phyloP scores from a whole-genome alignment of 2,329 filamentous ascomycete species.

The Coleophoma crateriformis region DNA sequence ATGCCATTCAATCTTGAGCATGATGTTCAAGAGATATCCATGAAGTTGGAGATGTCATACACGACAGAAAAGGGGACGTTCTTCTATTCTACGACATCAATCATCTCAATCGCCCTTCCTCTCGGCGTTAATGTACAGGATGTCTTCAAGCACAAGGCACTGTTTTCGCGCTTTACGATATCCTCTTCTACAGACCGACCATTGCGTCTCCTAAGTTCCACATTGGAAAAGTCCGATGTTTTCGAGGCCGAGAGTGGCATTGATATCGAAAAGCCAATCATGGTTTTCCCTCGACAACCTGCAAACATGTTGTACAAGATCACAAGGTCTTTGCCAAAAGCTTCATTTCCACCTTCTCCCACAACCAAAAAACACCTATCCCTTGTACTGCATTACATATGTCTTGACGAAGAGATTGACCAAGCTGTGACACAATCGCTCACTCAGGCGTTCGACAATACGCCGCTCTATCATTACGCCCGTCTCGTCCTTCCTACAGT shows the following conservation, averaged over 20 bases:
- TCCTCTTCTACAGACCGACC: slow-evolving; percentile 74
- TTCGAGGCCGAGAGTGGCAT: slow-evolving; percentile 61
- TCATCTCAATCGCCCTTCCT: slow-evolving; percentile 68
- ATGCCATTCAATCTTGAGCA: slow-evolving; percentile 84
- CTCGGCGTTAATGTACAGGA: slow-evolving; percentile 96
- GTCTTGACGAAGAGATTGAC: slow-evolving; percentile 69
- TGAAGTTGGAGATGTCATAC: slow-evolving; percentile 74
- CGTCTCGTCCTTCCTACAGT: slow-evolving; percentile 40
- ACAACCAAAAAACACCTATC: slow-evolving; percentile 43
- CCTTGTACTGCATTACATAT: slow-evolving; percentile 69
- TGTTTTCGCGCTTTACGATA: slow-evolving; percentile 89
- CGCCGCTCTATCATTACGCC: slow-evolving; percentile 38
- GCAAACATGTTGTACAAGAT: slow-evolving; percentile 79
- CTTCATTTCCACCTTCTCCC: slow-evolving; percentile 33
- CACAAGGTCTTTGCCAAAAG: slow-evolving; percentile 41
- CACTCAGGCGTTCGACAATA: slow-evolving; percentile 30
- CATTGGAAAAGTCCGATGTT: slow-evolving; percentile 63
- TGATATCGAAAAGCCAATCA: slow-evolving; percentile 44
- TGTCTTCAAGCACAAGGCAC: slow-evolving; percentile 74
- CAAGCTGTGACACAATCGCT: slow-evolving; percentile 40
- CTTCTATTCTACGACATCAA: slow-evolving; percentile 54
- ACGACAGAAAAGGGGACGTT: slow-evolving; percentile 62
- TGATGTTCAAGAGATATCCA: slow-evolving; percentile 62
- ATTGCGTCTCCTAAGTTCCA: slow-evolving; percentile 65
- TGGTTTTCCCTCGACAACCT: slow-evolving; percentile 77